phyloP scores from a whole-genome alignment of 306 rosid species.

The Casuarina equisetifolia region DNA sequence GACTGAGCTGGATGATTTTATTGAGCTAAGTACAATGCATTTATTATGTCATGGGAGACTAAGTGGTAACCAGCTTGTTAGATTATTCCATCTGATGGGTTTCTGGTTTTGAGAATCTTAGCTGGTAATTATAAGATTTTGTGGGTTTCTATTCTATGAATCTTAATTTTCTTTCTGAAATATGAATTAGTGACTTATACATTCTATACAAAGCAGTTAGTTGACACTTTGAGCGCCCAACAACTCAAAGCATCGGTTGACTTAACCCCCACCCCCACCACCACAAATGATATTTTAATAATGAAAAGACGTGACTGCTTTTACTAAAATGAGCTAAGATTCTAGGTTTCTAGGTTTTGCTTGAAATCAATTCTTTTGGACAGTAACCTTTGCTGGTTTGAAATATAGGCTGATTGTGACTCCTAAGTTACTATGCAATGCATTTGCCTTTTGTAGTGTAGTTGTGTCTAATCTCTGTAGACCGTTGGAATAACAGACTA shows the following conservation, averaged over 20 bases:
- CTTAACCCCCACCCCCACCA: too few relatives aligned
- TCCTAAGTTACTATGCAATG: neutral
- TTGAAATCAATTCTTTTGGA: neutral
- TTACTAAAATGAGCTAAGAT: neutral
- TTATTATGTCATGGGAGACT: neutral
- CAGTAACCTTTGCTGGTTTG: neutral
- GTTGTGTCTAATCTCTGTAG: neutral
- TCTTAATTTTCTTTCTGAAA: neutral
- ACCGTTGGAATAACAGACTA: neutral
- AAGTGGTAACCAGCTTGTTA: neutral
- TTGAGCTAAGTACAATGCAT: neutral
- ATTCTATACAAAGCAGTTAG: neutral
- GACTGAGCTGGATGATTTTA: neutral
- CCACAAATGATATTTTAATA: too few relatives aligned
- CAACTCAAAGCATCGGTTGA: too few relatives aligned
- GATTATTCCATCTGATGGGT: neutral
- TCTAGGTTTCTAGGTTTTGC: neutral
- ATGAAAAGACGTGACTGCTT: neutral
- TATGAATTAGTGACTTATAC: neutral
- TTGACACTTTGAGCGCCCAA: too few relatives aligned
- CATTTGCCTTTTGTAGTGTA: neutral
- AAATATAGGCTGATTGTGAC: neutral
- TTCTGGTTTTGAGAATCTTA: conserved; percentile 2
- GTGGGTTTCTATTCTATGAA: neutral
- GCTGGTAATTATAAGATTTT: neutral